A percentile compares a stretch with the other conserved stretches of the same genome.
phyloP scores from a whole-genome alignment of 2,329 filamentous ascomycete genomes.

The Alternaria arbusti region DNA sequence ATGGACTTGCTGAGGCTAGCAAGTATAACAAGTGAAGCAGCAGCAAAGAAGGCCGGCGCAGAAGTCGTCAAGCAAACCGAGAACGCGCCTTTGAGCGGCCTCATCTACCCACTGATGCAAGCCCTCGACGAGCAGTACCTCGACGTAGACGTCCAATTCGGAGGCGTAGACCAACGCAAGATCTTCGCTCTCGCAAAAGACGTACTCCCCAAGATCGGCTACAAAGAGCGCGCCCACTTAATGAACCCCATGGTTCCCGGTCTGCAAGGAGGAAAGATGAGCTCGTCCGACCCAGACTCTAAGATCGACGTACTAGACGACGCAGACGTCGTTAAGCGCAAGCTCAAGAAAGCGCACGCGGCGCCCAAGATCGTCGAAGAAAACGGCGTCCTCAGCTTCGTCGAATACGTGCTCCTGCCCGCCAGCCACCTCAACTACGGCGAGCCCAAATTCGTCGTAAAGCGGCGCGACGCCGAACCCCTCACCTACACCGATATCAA shows the following conservation, averaged over 20 bases:
- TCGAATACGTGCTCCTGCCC: constrained; percentile 86
- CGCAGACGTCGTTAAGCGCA: constrained; percentile 73
- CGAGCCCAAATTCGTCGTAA: constrained; percentile 69
- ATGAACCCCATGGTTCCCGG: constrained; percentile 93
- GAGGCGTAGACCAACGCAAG: constrained; percentile 80
- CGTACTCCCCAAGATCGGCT: constrained; percentile 83
- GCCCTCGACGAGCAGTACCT: constrained; percentile 85
- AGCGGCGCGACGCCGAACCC: constrained; percentile 72
- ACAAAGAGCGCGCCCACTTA: constrained; percentile 73
- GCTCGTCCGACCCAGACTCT: constrained; percentile 70
- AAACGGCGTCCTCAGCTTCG: constrained; percentile 86
- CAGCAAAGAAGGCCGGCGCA: constrained; percentile 87
- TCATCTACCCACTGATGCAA: constrained; percentile 88
- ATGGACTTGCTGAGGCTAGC: constrained; percentile 87
- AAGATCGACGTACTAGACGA: constrained; percentile 94
- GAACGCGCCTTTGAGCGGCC: constrained; percentile 74
- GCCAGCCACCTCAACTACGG: constrained; percentile 67
- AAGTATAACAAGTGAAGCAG: constrained; percentile 73
- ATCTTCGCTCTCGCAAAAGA: constrained; percentile 87
- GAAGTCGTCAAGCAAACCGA: constrained; percentile 93
- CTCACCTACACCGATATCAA: constrained; percentile 80
- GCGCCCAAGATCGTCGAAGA: constrained; percentile 77
- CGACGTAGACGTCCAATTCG: constrained; percentile 86
- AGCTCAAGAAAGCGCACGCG: constrained; percentile 76
- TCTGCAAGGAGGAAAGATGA: constrained; percentile 83